Conservation (phyloP, 257 asterid species). For the Ligustrum vulgare region DNA sequence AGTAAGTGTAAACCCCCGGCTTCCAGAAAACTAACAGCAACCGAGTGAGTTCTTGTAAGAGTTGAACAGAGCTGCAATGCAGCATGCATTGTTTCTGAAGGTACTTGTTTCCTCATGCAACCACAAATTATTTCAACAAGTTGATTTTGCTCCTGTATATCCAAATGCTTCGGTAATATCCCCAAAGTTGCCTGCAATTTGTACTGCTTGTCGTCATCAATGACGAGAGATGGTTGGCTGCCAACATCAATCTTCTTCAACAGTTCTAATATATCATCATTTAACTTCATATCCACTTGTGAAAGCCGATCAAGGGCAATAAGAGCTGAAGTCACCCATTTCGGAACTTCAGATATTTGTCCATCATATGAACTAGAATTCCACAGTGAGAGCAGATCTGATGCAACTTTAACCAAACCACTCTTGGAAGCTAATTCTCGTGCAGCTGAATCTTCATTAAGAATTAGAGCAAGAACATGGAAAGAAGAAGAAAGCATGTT, state of each 20-base stretch:
- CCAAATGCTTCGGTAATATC: constrained; percentile 58
- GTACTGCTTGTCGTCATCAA: constrained; percentile 70
- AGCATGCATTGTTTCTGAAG: constrained; percentile 91
- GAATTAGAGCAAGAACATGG: constrained; percentile 89
- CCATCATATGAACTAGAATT: constrained; percentile 49
- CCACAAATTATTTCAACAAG: constrained; percentile 75
- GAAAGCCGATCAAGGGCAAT: constrained; percentile 91
- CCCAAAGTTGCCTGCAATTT: constrained; percentile 47
- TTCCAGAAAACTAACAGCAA: constrained; percentile 80
- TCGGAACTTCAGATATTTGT: constrained; percentile 67
- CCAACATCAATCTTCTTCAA: constrained; percentile 59
- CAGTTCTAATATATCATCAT: constrained; percentile 62
- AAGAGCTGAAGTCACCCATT: constrained; percentile 93
- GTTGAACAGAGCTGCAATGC: constrained; percentile 91
- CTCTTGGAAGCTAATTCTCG: constrained; percentile 74
- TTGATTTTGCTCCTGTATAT: constrained; percentile 66
- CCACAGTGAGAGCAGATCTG: constrained; percentile 76
- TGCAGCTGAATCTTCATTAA: constrained; percentile 81
- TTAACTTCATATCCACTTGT: constrained; percentile 67
- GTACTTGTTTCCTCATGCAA: constrained; percentile 72
- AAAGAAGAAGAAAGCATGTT: constrained; percentile 63
- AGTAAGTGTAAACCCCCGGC: constrained; percentile 76
- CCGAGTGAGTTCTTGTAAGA: constrained; percentile 77
- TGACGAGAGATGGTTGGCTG: constrained; percentile 51
- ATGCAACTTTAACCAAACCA: constrained; percentile 74